Evolutionary conservation across 1,284 basidiomycete species (phyloP).

Genomic region (Apiotrichum laibachii): DNA sequence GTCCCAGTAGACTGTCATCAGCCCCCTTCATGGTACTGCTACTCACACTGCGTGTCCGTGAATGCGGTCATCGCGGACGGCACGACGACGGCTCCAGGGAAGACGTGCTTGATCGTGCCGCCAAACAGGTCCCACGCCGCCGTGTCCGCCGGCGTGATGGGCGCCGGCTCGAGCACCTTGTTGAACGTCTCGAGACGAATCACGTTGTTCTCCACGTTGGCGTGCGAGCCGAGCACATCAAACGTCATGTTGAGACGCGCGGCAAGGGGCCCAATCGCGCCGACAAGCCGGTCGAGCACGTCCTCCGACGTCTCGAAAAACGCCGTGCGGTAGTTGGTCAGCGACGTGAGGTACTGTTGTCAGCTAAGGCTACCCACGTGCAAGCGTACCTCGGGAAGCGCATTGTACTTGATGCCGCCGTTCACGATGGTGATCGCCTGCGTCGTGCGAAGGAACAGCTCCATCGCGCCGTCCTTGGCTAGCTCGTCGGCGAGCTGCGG

Average conservation of each 20-base stretch:
- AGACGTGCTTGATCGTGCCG: slow-evolving; percentile 22
- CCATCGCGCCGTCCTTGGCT: slow-evolving; percentile 10
- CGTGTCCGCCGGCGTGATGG: slow-evolving; percentile 17
- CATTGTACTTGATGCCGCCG: slow-evolving; percentile 29
- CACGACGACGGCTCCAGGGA: slow-evolving; percentile 19
- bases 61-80: slow-evolving; percentile 23
- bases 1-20: slow-evolving; percentile 18
- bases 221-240: slow-evolving; percentile 14
- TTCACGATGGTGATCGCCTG: slow-evolving; percentile 23
- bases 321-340: slow-evolving; percentile 24
- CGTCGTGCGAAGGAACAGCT: slow-evolving; percentile 22
- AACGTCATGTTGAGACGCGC: slow-evolving; percentile 17
- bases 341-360: slow-evolving; percentile 12
- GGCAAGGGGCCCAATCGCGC: slow-evolving; percentile 17
- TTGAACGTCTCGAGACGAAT: slow-evolving; percentile 17
- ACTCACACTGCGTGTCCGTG: slow-evolving; percentile 23
- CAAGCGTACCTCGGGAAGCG: slow-evolving; percentile 20
- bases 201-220: slow-evolving; percentile 17
- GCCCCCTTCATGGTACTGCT: no score
- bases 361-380: neutral
- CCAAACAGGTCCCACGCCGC: slow-evolving; percentile 21
- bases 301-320: slow-evolving; percentile 21
- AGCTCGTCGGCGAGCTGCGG: slow-evolving; percentile 7
- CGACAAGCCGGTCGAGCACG: slow-evolving; percentile 12
- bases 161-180: slow-evolving; percentile 20